Conservation (phyloP, 345 rosid species). For the Lepidium aucheri region DNA sequence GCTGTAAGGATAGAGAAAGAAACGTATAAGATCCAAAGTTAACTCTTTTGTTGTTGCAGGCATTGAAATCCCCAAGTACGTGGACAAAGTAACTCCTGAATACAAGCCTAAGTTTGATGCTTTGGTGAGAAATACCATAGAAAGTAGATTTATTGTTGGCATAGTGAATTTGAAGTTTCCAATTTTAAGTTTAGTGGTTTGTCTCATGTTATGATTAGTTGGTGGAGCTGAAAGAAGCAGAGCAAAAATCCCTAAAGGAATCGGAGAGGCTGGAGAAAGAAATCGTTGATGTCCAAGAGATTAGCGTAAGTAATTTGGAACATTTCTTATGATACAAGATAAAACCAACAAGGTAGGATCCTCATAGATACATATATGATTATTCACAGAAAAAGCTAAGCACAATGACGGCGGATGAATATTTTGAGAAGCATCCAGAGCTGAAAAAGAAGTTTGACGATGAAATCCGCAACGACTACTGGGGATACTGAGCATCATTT, state of each 20-base stretch:
- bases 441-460: slow-evolving; percentile 92
- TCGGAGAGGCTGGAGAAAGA: slow-evolving; percentile 80
- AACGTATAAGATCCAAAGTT: neutral
- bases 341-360: neutral
- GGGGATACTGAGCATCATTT: neutral
- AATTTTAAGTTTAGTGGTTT: neutral
- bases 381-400: neutral
- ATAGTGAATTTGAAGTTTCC: neutral
- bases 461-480: slow-evolving; percentile 79
- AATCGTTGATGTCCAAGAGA: slow-evolving; percentile 72
- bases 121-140: slow-evolving; percentile 49
- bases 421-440: slow-evolving; percentile 93
- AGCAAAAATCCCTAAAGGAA: slow-evolving; percentile 69
- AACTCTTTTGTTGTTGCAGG: slow-evolving; percentile 36
- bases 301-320: slow-evolving; percentile 44
- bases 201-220: slow-evolving; percentile 31
- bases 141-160: neutral
- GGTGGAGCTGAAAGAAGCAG: slow-evolving; percentile 90
- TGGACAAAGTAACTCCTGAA: slow-evolving; percentile 80
- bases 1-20: neutral
- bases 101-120: slow-evolving; percentile 89
- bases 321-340: neutral
- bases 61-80: slow-evolving; percentile 73
- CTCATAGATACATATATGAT: neutral
- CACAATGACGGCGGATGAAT: slow-evolving; percentile 77